Percentiles rank a stretch among this genome's conserved stretches.
phyloP scores from a whole-genome alignment of 2,329 filamentous ascomycete species.

The Colletotrichum limetticola region DNA sequence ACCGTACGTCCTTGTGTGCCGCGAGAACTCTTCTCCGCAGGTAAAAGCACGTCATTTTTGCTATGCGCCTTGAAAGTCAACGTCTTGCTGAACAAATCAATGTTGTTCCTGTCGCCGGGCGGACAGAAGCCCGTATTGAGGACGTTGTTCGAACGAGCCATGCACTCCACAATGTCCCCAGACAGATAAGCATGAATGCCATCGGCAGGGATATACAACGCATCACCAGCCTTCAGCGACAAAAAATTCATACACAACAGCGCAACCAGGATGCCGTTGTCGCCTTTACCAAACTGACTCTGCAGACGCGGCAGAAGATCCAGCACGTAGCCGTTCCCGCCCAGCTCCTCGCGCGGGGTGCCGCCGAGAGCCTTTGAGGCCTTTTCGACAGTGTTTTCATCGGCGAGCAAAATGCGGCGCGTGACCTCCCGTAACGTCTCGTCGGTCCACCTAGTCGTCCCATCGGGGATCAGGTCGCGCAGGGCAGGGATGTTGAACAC shows the following conservation, averaged over 20 bases:
- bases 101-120: conserved; percentile 68
- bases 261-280: conserved; percentile 76
- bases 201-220: conserved; percentile 77
- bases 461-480: conserved; percentile 60
- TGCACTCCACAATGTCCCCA: conserved; percentile 82
- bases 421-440: conserved; percentile 67
- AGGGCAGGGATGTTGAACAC: conserved; percentile 68
- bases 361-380: conserved; percentile 63
- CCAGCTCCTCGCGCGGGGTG: conserved; percentile 59
- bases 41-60: conserved; percentile 65
- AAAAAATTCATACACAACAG: conserved; percentile 81
- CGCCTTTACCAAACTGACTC: conserved; percentile 70
- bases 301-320: conserved; percentile 73
- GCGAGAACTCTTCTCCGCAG: conserved; percentile 44
- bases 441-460: conserved; percentile 61
- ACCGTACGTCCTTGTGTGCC: conserved; percentile 69
- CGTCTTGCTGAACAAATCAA: conserved; percentile 71
- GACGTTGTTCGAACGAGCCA: conserved; percentile 81
- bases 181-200: conserved; percentile 79
- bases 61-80: conserved; percentile 73
- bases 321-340: conserved; percentile 65
- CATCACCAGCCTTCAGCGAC: conserved; percentile 71
- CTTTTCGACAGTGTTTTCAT: conserved; percentile 61
- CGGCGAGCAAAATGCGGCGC: conserved; percentile 63
- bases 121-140: conserved; percentile 81